Percentiles rank a stretch among this genome's conserved stretches.
These are phyloP conservation scores for Pseudoturritis turrita DNA, from an alignment of 345 rosid genomes.

Conservation along the genomic window DNA sequence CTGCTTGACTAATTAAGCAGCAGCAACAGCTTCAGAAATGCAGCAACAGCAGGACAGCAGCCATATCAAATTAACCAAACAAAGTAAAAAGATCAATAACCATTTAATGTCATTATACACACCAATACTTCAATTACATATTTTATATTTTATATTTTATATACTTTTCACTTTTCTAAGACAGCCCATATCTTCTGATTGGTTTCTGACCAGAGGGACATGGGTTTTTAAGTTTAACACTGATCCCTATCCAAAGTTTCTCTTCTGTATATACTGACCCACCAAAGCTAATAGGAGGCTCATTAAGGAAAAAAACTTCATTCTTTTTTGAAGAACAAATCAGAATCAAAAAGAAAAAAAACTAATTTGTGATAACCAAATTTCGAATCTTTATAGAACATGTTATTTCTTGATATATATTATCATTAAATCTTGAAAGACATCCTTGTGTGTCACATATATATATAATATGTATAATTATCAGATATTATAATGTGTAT, in stretches of 20 bases:
- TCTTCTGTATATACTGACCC: constrained; percentile 13
- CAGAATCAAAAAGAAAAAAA: neutral
- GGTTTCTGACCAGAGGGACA: constrained; percentile 24
- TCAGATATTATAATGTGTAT: constrained; percentile 16
- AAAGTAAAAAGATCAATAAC: constrained; percentile 11
- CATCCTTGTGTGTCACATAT: constrained; percentile 10
- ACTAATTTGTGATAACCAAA: neutral
- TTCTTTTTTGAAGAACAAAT: neutral
- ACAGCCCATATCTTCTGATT: constrained; percentile 23
- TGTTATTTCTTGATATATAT: constrained; percentile 19
- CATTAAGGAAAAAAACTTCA: neutral
- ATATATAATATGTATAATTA: constrained; percentile 15
- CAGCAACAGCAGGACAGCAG: constrained; percentile 27
- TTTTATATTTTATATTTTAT: neutral
- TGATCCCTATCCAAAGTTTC: constrained; percentile 22
- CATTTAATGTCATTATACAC: constrained; percentile 7
- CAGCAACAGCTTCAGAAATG: constrained; percentile 24
- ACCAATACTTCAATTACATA: constrained; percentile 7
- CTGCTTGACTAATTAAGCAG: constrained; percentile 29
- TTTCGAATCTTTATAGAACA: neutral
- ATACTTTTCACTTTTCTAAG: constrained; percentile 19
- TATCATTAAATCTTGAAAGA: constrained; percentile 15
- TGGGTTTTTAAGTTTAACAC: constrained; percentile 23
- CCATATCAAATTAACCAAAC: constrained; percentile 25
- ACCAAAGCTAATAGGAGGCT: constrained; percentile 13